Evolutionary conservation across 306 rosid genomes (phyloP), one percentile per base, ranked within the genome.

Genomic region (Rosa persica): DNA sequence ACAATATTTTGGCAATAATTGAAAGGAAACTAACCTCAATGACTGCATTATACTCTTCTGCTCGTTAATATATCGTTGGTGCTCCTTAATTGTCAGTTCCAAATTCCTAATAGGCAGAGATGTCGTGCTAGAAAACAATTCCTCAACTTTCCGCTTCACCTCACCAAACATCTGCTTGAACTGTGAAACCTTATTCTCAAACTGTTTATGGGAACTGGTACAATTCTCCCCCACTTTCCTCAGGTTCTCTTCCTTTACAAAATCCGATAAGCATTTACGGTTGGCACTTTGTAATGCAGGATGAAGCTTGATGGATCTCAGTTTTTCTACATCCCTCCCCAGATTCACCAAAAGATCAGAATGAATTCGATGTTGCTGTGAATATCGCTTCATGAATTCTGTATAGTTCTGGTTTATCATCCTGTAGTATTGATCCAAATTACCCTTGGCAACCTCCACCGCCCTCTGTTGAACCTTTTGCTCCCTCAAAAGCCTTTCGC

Each of bases 11-110:
- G 71, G 54, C 60, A 52, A 70, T 70, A 60, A 47, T 64, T 64
- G 43, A 34, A 64, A 64, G 12, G 43, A 64, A 30, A 64, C 69
- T 39, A 36, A 96, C 99, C 98, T 93, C 87, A 96, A 88, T 48
- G 99, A 93, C 88, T 90, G 98, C 97, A 96, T 86, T 78, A 96
- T 96, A 82, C 89, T 96, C 88, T 87, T 91, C 64, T 96, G 99
- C 75, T 93, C 99, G 60, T 69, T 83, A 76, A 90, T 74, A 79
- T 27, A 78, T 82, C 72, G 87, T 82, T 84, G 97, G 72, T 89
- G 89, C 57, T 96, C 97, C 84, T 86, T 89, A 48, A 93, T 84
- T 48, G 83, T 70, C 64, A 58, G 86, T 40, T 96, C 98, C 84
- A 86, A 79, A 75, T 79, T 80, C 84, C 79, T 84, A 46, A 82